Conservation (phyloP, 2,329 filamentous ascomycete species). For the Piedraia hortae region DNA sequence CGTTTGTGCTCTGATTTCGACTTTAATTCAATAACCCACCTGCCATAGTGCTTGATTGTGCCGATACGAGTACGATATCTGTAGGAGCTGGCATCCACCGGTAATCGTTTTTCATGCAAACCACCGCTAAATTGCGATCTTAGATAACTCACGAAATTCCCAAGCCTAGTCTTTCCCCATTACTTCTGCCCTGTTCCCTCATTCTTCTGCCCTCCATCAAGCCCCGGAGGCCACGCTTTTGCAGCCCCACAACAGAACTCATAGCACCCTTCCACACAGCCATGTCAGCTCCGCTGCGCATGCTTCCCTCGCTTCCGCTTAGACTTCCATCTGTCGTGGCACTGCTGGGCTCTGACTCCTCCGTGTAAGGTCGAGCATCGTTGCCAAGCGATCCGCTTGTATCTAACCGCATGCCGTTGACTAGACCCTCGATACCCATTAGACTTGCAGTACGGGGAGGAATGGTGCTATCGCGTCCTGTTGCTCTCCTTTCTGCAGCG, state of each 20-base stretch:
- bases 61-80: no score
- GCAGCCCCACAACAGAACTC: conserved; percentile 75
- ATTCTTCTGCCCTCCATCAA: conserved; percentile 84
- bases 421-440: conserved; percentile 16
- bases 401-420: conserved; percentile 22
- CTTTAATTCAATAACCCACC: no score
- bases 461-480: conserved; percentile 12
- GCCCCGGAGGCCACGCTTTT: conserved; percentile 75
- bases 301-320: conserved; percentile 10
- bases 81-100: no score
- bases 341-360: conserved; percentile 12
- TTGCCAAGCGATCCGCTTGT: conserved; percentile 13
- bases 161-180: conserved; percentile 12
- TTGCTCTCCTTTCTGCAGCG: conserved; percentile 13
- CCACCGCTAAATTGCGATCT: no score
- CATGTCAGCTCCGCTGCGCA: conserved; percentile 17
- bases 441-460: conserved; percentile 22
- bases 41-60: no score
- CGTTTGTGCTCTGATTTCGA: no score
- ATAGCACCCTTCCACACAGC: conserved; percentile 60
- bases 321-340: conserved; percentile 12
- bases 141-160: conserved; percentile 14
- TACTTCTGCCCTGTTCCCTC: conserved; percentile 35
- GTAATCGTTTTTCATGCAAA: no score
- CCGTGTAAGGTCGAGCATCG: conserved; percentile 8